Evolutionary conservation across 2,329 filamentous ascomycete genomes (phyloP), one percentile per base, ranked within the genome.

Genomic region (Epichloe amarillans): DNA sequence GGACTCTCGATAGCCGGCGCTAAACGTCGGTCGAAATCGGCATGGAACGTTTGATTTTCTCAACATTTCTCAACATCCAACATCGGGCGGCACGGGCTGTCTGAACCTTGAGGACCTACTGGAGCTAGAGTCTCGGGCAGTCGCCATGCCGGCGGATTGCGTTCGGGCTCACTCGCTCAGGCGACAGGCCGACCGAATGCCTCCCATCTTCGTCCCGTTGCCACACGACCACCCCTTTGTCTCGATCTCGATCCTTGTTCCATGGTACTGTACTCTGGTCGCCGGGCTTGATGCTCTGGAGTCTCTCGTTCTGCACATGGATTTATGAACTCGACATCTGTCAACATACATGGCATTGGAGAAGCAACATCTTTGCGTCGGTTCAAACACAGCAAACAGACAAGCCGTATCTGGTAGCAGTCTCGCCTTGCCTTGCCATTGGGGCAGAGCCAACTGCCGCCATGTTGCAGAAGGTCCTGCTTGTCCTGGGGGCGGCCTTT

Each of bases 401-500:
- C 36, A n/a, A n/a, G 36, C n/a, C n/a, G 36, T 38, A n/a, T 38
- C n/a, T 14, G n/a, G 36, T 14, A n/a, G 12, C 36, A n/a, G 12
- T 37, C 36, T 14, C 39, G 17, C 39, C 21, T 23, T 6, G 39
- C 6, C 17, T 21, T 41, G 39, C 39, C n/a, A n/a, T 12, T 8
- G n/a, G 19, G 39, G 4, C 3, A 42, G 7, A 42, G 10, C 11
- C 11, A 42, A 36, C 44, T 38, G 19, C 6, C 35, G 19, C 37
- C n/a, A 40, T 21, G 37, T 61, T 70, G 55, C 66, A 66, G 17
- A 62, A 67, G 2, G 23, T 72, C 17, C 54, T 66, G 47, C 52
- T 67, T 35, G 58, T 70, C 33, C 48, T 65, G 14, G 64, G 58
- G 49, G 63, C 62, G 5, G 58, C 60, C n/a, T 40, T 67, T 40